Percentiles rank a stretch among this genome's conserved stretches.
These are phyloP conservation scores for Vitis hybrid DNA, from an alignment of 177 flowering plant genomes.

Conservation along the genomic window DNA sequence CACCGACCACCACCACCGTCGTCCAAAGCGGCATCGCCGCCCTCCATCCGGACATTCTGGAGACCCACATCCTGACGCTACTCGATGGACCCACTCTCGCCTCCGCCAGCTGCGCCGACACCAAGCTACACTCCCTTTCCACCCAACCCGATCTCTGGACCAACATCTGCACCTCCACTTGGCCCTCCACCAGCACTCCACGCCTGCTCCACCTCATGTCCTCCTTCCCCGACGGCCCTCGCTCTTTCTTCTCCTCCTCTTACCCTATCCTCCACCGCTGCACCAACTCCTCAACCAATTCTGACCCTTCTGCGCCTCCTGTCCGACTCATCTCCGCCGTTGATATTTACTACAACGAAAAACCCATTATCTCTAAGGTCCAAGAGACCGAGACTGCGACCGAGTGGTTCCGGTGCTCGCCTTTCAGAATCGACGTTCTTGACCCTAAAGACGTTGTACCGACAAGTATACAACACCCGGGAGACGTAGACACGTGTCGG, in stretches of 20 bases:
- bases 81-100: constrained; percentile 47
- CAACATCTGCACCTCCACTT: constrained; percentile 32
- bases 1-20: neutral
- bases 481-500: constrained; percentile 22
- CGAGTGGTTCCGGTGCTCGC: constrained; percentile 54
- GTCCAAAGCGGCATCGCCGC: constrained; percentile 7
- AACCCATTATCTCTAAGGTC: constrained; percentile 31
- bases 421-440: constrained; percentile 54
- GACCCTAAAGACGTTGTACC: constrained; percentile 42
- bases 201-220: constrained; percentile 34
- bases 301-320: constrained; percentile 14
- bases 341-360: constrained; percentile 35
- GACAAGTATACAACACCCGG: constrained; percentile 21
- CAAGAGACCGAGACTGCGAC: constrained; percentile 37
- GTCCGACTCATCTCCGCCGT: constrained; percentile 55
- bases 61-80: constrained; percentile 31
- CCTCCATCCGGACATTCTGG: constrained; percentile 35
- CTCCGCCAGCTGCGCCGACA: constrained; percentile 31
- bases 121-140: constrained; percentile 30
- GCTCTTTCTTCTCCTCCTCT: constrained; percentile 39
- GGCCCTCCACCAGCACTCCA: constrained; percentile 39
- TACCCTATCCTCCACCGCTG: constrained; percentile 20
- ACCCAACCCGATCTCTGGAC: constrained; percentile 33
- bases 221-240: constrained; percentile 32
- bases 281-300: neutral